These are phyloP conservation scores for Polychaeton citri DNA, from an alignment of 2,329 filamentous ascomycete species.

Conservation along the genomic window DNA sequence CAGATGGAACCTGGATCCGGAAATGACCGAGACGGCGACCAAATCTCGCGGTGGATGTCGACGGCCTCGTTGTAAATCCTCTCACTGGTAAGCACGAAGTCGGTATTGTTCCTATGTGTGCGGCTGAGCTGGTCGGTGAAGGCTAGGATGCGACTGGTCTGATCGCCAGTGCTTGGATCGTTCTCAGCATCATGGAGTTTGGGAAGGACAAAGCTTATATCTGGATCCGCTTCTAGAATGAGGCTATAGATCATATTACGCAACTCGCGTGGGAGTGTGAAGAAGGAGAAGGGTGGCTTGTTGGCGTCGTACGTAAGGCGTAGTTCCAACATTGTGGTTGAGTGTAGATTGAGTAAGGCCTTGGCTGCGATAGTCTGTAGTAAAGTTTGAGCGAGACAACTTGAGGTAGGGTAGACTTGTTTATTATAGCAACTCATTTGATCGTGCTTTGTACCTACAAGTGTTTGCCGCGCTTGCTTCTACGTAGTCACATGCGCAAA, in stretches of 20 bases:
- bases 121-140: neutral
- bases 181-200: neutral
- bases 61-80: neutral
- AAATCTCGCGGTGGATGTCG: neutral
- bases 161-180: neutral
- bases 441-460: no score
- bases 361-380: no score
- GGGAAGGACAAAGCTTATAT: neutral
- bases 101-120: neutral
- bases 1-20: neutral
- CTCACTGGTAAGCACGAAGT: neutral
- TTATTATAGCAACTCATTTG: no score
- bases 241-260: neutral
- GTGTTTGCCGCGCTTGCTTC: no score
- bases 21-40: neutral
- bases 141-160: neutral
- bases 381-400: no score
- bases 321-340: neutral
- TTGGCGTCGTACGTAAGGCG: neutral
- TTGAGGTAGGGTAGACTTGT: no score
- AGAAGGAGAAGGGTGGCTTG: neutral
- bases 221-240: neutral
- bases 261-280: neutral
- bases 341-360: no score
- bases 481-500: no score